A percentile compares a stretch with the other conserved stretches of the same genome.
Conservation (phyloP, 2,329 filamentous ascomycete species). For the Huntiella omanensis region DNA sequence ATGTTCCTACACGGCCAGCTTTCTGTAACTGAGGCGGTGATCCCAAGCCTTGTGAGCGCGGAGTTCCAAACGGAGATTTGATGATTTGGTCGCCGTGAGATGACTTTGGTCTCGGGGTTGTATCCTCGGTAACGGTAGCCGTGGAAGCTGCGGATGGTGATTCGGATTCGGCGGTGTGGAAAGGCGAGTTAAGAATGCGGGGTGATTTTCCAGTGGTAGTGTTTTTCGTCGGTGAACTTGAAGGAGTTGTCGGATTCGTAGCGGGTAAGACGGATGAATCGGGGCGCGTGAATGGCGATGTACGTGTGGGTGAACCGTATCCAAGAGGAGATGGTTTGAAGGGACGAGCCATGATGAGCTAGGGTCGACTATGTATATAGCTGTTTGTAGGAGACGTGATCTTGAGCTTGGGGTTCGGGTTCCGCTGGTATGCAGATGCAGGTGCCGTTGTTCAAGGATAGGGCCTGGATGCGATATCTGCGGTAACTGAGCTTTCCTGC, state of each 20-base stretch:
- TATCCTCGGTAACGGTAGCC: not conserved
- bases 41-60: not conserved
- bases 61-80: conserved; percentile 8
- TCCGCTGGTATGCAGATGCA: not conserved
- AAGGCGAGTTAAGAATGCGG: conserved; percentile 23
- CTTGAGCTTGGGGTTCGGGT: no score
- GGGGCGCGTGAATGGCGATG: conserved; percentile 43
- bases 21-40: conserved; percentile 3
- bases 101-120: conserved; percentile 2
- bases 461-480: not conserved
- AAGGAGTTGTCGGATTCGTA: conserved; percentile 35
- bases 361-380: not conserved
- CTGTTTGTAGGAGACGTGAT: not conserved
- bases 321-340: conserved; percentile 57
- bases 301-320: conserved; percentile 47
- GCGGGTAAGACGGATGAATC: conserved; percentile 44
- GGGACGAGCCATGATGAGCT: conserved; percentile 6
- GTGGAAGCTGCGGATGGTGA: not conserved
- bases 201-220: conserved; percentile 7
- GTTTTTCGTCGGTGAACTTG: conserved; percentile 37
- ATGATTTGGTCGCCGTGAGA: conserved; percentile 1
- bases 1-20: conserved; percentile 1
- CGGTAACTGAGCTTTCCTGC: not conserved
- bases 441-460: not conserved
- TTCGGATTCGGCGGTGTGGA: conserved; percentile 12